Evolutionary conservation across 306 rosid genomes (phyloP).

Genomic region (Malus sieversii): DNA sequence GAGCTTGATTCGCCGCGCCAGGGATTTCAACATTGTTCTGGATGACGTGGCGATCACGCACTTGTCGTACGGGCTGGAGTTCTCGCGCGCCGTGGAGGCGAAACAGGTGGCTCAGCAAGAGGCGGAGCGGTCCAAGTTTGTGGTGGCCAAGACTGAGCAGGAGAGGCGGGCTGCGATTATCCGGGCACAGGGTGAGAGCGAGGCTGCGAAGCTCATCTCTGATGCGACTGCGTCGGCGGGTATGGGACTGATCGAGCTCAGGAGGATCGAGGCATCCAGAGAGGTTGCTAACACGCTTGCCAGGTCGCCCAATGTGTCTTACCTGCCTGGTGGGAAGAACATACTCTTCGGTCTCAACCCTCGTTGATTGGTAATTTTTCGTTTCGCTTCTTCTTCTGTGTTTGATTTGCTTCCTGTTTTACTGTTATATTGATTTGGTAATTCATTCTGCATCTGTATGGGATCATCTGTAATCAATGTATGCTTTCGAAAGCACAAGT

Average conservation of each 20-base stretch:
- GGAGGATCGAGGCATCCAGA: constrained; percentile 88
- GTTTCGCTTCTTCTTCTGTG: background rate
- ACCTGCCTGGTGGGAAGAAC: constrained; percentile 51
- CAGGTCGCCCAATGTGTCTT: constrained; percentile 73
- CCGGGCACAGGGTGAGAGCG: constrained; percentile 92
- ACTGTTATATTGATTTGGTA: background rate
- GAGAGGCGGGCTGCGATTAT: constrained; percentile 84
- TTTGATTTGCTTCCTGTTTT: background rate
- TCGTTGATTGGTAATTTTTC: constrained; percentile 49
- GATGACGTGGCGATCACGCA: constrained; percentile 93
- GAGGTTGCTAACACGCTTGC: constrained; percentile 73
- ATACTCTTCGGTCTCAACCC: constrained; percentile 66
- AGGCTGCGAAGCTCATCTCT: constrained; percentile 77
- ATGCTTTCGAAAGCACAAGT: background rate
- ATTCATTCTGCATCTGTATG: background rate
- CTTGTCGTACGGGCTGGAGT: constrained; percentile 62
- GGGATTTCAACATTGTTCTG: constrained; percentile 71
- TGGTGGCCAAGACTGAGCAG: constrained; percentile 93
- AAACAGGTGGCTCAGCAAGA: constrained; percentile 98
- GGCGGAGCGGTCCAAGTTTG: constrained; percentile 86
- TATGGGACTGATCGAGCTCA: constrained; percentile 64
- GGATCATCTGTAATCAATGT: background rate
- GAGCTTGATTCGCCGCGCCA: constrained; percentile 58
- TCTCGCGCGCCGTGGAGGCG: constrained; percentile 84
- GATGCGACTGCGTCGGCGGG: constrained; percentile 71